Evolutionary conservation across 164 flowering plant genomes (phyloP).

Genomic region (Annona squamosa): DNA sequence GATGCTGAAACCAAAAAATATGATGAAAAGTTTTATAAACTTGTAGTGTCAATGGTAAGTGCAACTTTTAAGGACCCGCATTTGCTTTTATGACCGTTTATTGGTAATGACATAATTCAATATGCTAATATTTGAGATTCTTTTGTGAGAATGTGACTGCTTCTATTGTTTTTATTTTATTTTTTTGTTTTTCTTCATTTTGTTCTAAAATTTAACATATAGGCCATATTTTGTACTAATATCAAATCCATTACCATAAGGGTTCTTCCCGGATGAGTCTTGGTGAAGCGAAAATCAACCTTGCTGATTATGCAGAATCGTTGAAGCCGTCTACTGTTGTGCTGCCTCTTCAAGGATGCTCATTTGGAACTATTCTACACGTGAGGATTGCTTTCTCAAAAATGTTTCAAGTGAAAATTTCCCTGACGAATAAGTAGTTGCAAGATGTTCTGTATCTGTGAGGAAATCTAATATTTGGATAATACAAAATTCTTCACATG

Average conservation of each 20-base stretch:
- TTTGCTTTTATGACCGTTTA: background rate
- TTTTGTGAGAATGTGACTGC: background rate
- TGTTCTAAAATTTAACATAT: background rate
- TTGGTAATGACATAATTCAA: background rate
- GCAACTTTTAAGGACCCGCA: constrained; percentile 3
- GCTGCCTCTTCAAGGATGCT: constrained; percentile 79
- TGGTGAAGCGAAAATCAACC: constrained; percentile 85
- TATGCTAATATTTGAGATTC: constrained; percentile 2
- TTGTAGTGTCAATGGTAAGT: constrained; percentile 84
- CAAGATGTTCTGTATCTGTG: no score
- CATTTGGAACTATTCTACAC: constrained; percentile 68
- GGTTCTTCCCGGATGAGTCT: constrained; percentile 93
- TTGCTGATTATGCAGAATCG: constrained; percentile 92
- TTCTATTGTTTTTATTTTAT: constrained; percentile 2
- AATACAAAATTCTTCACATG: no score
- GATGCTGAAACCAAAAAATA: constrained; percentile 68
- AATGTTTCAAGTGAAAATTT: background rate
- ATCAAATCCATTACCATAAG: constrained; percentile 30
- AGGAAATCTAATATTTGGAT: no score
- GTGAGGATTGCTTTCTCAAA: constrained; percentile 36
- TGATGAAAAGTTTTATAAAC: constrained; percentile 83
- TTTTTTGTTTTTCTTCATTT: background rate
- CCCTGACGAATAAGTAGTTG: background rate
- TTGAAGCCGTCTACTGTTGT: constrained; percentile 54
- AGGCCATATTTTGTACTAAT: background rate